phyloP scores from a whole-genome alignment of 2,329 filamentous ascomycete genomes.

The Nemania bipapillata region DNA sequence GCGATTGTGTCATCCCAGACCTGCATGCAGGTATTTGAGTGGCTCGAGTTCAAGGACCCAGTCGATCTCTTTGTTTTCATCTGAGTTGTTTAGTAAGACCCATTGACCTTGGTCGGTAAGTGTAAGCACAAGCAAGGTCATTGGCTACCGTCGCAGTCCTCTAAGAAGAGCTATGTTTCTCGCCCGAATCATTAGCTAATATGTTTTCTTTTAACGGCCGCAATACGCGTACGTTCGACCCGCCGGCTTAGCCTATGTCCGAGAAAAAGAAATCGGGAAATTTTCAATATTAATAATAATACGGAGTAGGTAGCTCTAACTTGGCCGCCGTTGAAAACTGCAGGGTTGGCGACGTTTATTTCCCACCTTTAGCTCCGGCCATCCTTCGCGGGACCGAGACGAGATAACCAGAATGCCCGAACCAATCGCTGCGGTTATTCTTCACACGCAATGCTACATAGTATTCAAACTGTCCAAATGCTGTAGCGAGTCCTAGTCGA shows the following conservation, averaged over 20 bases:
- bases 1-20: slow-evolving; percentile 16
- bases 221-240: too few species aligned
- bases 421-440: neutral
- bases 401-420: neutral
- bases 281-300: too few species aligned
- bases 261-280: too few species aligned
- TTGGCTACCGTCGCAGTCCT: too few species aligned
- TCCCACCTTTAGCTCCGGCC: neutral
- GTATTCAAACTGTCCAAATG: neutral
- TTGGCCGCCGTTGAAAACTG: neutral
- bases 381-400: neutral
- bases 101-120: neutral
- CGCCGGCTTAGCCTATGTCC: too few species aligned
- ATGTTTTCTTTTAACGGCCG: too few species aligned
- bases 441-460: neutral
- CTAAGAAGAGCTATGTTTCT: too few species aligned
- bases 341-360: neutral
- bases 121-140: neutral
- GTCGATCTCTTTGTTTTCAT: neutral
- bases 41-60: neutral
- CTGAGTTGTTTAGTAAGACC: neutral
- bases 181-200: too few species aligned
- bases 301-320: too few species aligned
- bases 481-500: neutral
- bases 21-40: neutral